These are phyloP conservation scores for Solanum chilense DNA, from an alignment of 257 asterid species.

Conservation along the genomic window DNA sequence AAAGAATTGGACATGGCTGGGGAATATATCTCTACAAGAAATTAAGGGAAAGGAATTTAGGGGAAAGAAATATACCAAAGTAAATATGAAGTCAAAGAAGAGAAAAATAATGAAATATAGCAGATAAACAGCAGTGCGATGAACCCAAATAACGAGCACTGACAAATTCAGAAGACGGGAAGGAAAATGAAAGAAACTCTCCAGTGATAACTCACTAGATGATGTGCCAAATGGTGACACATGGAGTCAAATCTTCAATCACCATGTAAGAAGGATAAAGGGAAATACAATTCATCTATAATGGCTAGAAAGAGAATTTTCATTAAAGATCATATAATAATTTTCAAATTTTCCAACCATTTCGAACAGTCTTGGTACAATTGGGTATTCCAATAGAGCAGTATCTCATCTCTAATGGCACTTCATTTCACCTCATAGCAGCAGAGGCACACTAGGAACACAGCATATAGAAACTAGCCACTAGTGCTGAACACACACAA, in stretches of 20 bases:
- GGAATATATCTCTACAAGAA: slow-evolving; percentile 57
- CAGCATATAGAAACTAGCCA: not conserved
- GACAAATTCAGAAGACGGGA: not conserved
- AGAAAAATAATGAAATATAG: not conserved
- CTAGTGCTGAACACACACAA: not conserved
- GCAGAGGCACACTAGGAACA: not conserved
- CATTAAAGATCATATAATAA: not conserved
- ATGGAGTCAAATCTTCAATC: not conserved
- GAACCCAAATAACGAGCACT: not conserved
- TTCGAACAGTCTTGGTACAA: not conserved
- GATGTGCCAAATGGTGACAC: not conserved
- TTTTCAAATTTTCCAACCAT: not conserved
- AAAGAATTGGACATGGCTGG: slow-evolving; percentile 54
- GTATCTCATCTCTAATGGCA: not conserved
- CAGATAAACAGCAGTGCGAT: not conserved
- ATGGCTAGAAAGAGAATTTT: not conserved
- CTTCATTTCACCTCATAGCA: not conserved
- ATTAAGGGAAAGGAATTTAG: not conserved
- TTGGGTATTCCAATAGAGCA: not conserved
- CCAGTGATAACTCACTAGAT: not conserved
- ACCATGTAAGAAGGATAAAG: not conserved
- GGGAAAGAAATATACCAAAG: not conserved
- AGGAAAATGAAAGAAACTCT: not conserved
- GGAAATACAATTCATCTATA: not conserved
- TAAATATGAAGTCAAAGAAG: not conserved